These are phyloP conservation scores for Dimocarpus longan DNA, from an alignment of 345 rosid species.

Conservation along the genomic window DNA sequence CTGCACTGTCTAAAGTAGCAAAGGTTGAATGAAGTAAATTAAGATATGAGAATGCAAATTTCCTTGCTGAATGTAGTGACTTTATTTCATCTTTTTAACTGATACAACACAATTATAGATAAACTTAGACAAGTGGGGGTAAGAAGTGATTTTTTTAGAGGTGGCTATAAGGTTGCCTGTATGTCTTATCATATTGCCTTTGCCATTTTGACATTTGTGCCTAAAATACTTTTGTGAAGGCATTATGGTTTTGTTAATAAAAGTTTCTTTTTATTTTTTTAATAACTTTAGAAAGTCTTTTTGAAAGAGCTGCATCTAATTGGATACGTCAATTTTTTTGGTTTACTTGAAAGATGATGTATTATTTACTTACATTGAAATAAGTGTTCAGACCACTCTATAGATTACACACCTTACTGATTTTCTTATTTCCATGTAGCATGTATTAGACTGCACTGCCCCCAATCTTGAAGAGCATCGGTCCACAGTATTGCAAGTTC, in stretches of 20 bases:
- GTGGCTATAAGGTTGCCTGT: background rate
- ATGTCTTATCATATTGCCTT: background rate
- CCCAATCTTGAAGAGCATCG: conserved; percentile 94
- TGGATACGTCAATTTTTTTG: background rate
- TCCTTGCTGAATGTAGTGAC: background rate
- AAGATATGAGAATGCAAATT: background rate
- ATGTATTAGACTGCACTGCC: conserved; percentile 86
- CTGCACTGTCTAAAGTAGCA: background rate
- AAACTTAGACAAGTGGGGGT: background rate
- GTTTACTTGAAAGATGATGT: background rate
- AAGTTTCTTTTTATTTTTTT: background rate
- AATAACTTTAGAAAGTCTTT: background rate
- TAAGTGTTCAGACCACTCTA: background rate
- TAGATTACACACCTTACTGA: conserved; percentile 8
- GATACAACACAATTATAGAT: background rate
- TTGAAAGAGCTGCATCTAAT: background rate
- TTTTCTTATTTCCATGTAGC: conserved; percentile 44
- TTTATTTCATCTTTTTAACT: background rate
- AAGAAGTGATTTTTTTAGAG: background rate
- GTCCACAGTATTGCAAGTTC: conserved; percentile 77
- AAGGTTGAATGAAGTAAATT: background rate
- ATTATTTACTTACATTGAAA: background rate
- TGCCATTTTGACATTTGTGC: background rate
- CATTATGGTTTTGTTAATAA: background rate
- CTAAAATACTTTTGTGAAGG: background rate